Evolutionary conservation across 441 rosid species (phyloP).

Genomic region (Populus hybrid): DNA sequence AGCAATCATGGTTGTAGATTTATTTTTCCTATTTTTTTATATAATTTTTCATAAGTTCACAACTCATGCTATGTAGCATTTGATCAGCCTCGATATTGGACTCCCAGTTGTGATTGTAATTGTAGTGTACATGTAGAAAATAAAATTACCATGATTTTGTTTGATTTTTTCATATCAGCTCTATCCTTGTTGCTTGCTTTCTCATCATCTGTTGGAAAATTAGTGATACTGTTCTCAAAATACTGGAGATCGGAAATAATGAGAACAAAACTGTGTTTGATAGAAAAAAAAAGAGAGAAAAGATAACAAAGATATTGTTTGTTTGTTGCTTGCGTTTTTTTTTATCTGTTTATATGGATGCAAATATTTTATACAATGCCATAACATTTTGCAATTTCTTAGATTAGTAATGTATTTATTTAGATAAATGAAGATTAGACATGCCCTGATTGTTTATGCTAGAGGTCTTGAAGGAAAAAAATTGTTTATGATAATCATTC

Average conservation of each 20-base stretch:
- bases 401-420: too few species aligned
- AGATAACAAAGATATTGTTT: too few species aligned
- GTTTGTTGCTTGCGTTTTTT: too few species aligned
- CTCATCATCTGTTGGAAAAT: background rate
- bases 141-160: background rate
- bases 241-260: too few species aligned
- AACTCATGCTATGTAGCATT: background rate
- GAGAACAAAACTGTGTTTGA: too few species aligned
- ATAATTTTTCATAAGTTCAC: background rate
- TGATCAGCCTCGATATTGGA: background rate
- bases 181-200: background rate
- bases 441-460: too few species aligned
- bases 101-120: slow-evolving; percentile 19
- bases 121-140: slow-evolving; percentile 30
- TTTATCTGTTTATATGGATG: too few species aligned
- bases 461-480: too few species aligned
- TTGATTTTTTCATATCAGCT: background rate
- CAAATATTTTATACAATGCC: too few species aligned
- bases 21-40: background rate
- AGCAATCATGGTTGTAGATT: slow-evolving; percentile 18
- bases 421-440: too few species aligned
- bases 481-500: background rate
- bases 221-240: background rate
- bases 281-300: too few species aligned
- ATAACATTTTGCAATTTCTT: too few species aligned